Evolutionary conservation across 2,329 filamentous ascomycete genomes (phyloP).

Genomic region (Dactylellina sp.): DNA sequence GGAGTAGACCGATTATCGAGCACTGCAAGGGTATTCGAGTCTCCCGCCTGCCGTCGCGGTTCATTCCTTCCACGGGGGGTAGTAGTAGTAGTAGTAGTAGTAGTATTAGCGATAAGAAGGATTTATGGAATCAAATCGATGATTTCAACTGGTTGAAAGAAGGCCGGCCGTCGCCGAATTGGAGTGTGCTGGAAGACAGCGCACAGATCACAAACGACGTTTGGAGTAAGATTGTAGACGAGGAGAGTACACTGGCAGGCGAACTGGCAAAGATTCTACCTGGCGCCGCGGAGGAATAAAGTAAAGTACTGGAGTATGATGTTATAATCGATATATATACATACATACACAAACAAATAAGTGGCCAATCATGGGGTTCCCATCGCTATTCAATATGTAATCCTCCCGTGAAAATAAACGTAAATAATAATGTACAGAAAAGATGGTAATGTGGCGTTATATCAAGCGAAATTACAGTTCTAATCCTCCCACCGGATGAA

Average conservation of each 20-base stretch:
- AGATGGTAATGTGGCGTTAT: too few species aligned
- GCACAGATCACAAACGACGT: constrained; percentile 72
- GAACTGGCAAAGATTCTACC: neutral
- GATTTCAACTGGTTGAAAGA: constrained; percentile 97
- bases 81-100: constrained; percentile 45
- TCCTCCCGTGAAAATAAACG: too few species aligned
- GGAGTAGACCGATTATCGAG: constrained; percentile 91
- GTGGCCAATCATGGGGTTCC: too few species aligned
- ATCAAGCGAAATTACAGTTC: neutral
- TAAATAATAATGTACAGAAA: too few species aligned
- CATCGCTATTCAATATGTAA: too few species aligned
- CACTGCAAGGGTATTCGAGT: constrained; percentile 84
- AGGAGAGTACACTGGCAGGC: neutral
- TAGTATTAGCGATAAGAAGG: too few species aligned
- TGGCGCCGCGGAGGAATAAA: neutral
- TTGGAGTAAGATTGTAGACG: constrained; percentile 67
- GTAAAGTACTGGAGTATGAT: too few species aligned
- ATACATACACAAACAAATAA: too few species aligned
- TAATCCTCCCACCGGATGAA: constrained; percentile 67
- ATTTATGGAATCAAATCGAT: constrained; percentile 90
- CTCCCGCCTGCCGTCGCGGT: constrained; percentile 76
- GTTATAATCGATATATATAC: too few species aligned
- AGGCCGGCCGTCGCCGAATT: constrained; percentile 83
- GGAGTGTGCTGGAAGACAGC: constrained; percentile 75
- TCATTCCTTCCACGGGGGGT: constrained; percentile 67